A percentile compares a stretch with the other conserved stretches of the same genome.
phyloP scores from a whole-genome alignment of 306 rosid genomes.

The Quillaja saponaria region DNA sequence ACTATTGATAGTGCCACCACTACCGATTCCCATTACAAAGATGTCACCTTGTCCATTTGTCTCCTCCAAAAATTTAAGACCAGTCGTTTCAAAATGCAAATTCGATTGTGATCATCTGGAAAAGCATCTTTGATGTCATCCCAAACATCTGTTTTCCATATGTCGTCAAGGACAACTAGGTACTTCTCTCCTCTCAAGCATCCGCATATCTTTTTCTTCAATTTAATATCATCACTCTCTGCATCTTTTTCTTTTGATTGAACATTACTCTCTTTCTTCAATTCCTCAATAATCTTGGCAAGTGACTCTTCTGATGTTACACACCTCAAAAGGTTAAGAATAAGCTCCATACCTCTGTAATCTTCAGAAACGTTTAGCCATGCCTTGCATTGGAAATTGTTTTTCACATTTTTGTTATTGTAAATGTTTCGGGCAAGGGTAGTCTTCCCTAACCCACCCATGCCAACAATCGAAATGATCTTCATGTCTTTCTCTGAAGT shows the following conservation, averaged over 20 bases:
- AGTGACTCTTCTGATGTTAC: too few species aligned
- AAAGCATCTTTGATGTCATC: conserved; percentile 14
- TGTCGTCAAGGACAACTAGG: conserved; percentile 26
- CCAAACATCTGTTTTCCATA: conserved; percentile 15
- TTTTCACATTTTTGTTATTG: neutral
- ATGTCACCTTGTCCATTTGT: too few species aligned
- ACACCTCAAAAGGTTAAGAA: neutral
- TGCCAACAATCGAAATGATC: conserved; percentile 22
- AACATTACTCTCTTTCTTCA: too few species aligned
- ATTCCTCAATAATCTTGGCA: too few species aligned
- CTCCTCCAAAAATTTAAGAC: too few species aligned
- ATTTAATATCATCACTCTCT: too few species aligned
- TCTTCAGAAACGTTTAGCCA: conserved; percentile 18
- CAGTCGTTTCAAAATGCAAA: too few species aligned
- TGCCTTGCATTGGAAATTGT: neutral
- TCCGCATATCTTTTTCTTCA: neutral
- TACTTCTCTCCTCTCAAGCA: conserved; percentile 9
- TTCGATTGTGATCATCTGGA: conserved; percentile 7
- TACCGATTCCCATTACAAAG: too few species aligned
- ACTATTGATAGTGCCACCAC: too few species aligned
- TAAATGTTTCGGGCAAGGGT: conserved; percentile 23
- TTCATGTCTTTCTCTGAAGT: neutral
- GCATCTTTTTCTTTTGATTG: too few species aligned
- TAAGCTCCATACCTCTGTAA: neutral
- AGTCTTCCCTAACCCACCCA: conserved; percentile 33